Conservation (phyloP, 768 basidiomycete species). For the Fomitopsis pulvina region DNA sequence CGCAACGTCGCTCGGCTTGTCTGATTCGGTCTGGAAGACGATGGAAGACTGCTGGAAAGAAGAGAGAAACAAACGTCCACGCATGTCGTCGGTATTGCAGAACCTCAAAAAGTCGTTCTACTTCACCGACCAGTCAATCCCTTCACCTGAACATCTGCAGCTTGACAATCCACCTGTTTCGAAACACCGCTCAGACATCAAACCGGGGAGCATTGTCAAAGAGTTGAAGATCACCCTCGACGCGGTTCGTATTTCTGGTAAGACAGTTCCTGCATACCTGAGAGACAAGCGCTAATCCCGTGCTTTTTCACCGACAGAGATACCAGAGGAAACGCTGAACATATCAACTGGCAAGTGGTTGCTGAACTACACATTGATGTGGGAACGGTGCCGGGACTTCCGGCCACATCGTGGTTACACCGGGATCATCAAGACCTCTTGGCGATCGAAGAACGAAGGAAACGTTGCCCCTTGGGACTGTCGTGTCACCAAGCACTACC, state of each 20-base stretch:
- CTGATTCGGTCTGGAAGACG: slow-evolving; percentile 1
- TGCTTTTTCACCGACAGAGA: neutral
- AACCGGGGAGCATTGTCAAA: neutral
- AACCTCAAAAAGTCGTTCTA: neutral
- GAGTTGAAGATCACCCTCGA: neutral
- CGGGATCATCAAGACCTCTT: neutral
- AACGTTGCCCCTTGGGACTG: neutral
- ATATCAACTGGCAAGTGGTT: neutral
- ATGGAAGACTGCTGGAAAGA: slow-evolving; percentile 7
- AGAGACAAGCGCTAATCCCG: too few relatives aligned
- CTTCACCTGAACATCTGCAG: neutral
- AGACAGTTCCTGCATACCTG: neutral
- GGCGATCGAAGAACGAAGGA: neutral
- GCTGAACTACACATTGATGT: neutral
- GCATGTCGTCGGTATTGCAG: neutral
- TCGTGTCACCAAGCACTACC: neutral
- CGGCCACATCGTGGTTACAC: neutral
- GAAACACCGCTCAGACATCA: neutral
- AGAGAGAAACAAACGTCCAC: neutral
- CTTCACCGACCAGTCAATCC: neutral
- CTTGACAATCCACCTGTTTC: neutral
- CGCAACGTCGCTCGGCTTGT: neutral
- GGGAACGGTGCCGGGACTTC: neutral
- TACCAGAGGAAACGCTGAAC: neutral
- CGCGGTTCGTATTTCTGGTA: neutral